Base-by-base conservation (phyloP, 192 early-diverging fungal species). In the Gonapodya prolifera region DNA sequence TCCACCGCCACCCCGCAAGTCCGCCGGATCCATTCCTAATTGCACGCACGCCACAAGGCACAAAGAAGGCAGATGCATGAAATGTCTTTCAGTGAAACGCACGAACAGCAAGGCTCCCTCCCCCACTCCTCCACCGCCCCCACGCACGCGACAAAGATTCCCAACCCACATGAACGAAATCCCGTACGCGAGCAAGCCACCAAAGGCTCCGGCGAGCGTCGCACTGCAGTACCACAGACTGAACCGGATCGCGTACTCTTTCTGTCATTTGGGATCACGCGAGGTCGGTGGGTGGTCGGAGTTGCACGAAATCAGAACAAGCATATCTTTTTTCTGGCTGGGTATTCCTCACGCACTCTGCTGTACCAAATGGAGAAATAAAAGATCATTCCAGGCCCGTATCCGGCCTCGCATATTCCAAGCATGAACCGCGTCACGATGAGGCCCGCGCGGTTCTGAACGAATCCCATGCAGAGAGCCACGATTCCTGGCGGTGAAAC, bases 161-260 rank as follows among this genome's bases (percentile, higher is more conserved):
- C n/a, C n/a, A n/a, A n/a, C n/a, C n/a, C n/a, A n/a, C 83, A 92
- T 86, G 45, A 61, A 61, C 8, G 8, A 16, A 16, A 61, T 61
- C 8, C 8, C 45, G 45, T 61, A 61, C 8, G 45, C 45, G 23
- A 61, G 45, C 8, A 61, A 23, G 23, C 45, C 45, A 61, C 45
- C 45, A 61, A 61, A 61, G 23, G 45, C 45, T 16, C 45, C 45
- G 8, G 45, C 8, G 45, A 61, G 45, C 8, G 8, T 61, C 23
- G 45, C 45, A 8, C 8, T 16, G 45, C 45, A 61, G 45, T 86
- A 91, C 77, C 88, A 89, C 0, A 87, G 28, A 30, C 85, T 85
- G 30, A 86, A 82, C 34, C 89, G 85, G 33, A 82, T 80, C 2
- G 85, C 84, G 23, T 16, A 61, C 45, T 61, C 45, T 23, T 61